These are phyloP conservation scores for Volvox africanus DNA, from an alignment of 139 green algal genomes.

Conservation along the genomic window DNA sequence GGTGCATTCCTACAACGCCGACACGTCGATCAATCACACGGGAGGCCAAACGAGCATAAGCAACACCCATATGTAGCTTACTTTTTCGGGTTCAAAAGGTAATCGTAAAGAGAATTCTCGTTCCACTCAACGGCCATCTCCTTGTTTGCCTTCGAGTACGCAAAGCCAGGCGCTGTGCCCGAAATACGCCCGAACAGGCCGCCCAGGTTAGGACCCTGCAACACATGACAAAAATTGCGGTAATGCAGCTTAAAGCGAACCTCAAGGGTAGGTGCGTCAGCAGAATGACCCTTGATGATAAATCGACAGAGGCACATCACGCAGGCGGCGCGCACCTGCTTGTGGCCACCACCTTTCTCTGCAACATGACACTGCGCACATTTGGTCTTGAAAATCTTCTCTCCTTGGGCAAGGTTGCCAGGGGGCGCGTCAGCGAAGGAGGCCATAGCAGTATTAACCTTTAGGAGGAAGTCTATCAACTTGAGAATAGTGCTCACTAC, in stretches of 20 bases:
- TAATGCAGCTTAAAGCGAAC: not conserved
- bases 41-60: too few relatives aligned
- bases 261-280: not conserved
- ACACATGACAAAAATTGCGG: not conserved
- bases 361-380: constrained; percentile 96
- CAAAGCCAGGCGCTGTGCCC: constrained; percentile 90
- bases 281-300: not conserved
- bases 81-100: constrained; percentile 98
- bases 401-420: constrained; percentile 79
- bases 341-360: constrained; percentile 94
- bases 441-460: constrained; percentile 63
- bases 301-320: not conserved
- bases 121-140: constrained; percentile 91
- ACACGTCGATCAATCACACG: too few relatives aligned
- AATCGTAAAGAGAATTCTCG: constrained; percentile 95
- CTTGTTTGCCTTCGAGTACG: constrained; percentile 98
- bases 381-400: constrained; percentile 99
- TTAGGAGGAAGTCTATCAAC: too few relatives aligned
- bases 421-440: constrained; percentile 80
- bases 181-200: constrained; percentile 94
- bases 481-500: too few relatives aligned
- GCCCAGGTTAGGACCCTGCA: constrained; percentile 95
- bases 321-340: constrained; percentile 84
- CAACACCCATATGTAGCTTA: constrained; percentile 65
- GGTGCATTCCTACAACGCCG: too few relatives aligned